phyloP scores from a whole-genome alignment of 352 stramenopile species.

The Blastocystis sp. region DNA sequence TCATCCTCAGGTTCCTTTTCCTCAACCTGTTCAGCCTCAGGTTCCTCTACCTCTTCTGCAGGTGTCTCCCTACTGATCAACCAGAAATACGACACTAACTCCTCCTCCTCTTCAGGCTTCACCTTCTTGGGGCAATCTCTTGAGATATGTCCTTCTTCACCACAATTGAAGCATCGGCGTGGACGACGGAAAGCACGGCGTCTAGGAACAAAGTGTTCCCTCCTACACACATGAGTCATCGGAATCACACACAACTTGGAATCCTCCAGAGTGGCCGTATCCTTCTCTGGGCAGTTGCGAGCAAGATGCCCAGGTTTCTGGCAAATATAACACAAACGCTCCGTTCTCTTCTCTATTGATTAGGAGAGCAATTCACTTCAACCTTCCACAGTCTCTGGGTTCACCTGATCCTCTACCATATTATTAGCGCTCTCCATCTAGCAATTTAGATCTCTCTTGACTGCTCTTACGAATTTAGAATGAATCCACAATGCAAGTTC shows the following conservation, averaged over 20 bases:
- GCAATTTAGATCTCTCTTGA: neutral
- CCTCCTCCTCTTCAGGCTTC: neutral
- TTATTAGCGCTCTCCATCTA: neutral
- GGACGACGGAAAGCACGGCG: neutral
- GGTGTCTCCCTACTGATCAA: neutral
- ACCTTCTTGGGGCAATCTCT: constrained; percentile 17
- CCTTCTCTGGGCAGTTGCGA: constrained; percentile 51
- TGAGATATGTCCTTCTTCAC: neutral
- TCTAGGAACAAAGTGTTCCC: neutral
- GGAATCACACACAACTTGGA: neutral
- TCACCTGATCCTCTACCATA: neutral
- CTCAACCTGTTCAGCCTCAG: neutral
- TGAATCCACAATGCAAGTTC: neutral
- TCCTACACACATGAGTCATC: neutral
- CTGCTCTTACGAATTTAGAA: neutral
- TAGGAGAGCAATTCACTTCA: neutral
- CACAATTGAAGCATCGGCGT: constrained; percentile 25
- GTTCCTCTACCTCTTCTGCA: neutral
- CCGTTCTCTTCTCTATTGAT: neutral
- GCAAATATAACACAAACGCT: constrained; percentile 34
- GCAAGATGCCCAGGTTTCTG: constrained; percentile 56
- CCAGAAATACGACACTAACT: neutral
- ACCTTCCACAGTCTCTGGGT: neutral
- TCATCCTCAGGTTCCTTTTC: neutral
- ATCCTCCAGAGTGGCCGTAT: neutral